Conservation (phyloP, 2,329 filamentous ascomycete species). For the Cordyceps militaris region DNA sequence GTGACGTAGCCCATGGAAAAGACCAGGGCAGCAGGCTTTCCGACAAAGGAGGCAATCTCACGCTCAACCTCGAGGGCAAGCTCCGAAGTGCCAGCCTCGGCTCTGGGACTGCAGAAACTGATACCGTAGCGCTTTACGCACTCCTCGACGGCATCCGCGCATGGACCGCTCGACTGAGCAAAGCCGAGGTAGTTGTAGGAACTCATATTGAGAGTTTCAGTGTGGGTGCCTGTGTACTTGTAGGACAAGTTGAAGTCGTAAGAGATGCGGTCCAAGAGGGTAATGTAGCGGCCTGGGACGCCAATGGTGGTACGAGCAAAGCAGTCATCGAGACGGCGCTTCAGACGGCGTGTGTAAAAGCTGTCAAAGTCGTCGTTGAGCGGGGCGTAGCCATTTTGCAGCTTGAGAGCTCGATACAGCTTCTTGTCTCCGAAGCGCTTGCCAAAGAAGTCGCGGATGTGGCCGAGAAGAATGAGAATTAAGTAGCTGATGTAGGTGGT, state of each 20-base stretch:
- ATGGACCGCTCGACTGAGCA: slow-evolving; percentile 93
- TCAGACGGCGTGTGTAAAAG: slow-evolving; percentile 89
- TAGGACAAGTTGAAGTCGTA: slow-evolving; percentile 90
- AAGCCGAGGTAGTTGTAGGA: slow-evolving; percentile 99
- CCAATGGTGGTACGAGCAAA: slow-evolving; percentile 89
- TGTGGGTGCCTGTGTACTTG: slow-evolving; percentile 79
- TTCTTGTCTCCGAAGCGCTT: slow-evolving; percentile 86
- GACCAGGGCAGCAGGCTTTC: slow-evolving; percentile 90
- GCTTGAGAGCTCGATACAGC: slow-evolving; percentile 72
- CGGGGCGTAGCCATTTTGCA: slow-evolving; percentile 83
- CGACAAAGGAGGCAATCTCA: slow-evolving; percentile 82
- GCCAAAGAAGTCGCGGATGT: slow-evolving; percentile 95
- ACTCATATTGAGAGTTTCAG: slow-evolving; percentile 96
- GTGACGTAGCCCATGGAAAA: slow-evolving; percentile 99
- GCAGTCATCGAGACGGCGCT: slow-evolving; percentile 93
- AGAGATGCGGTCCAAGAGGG: slow-evolving; percentile 81
- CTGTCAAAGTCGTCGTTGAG: slow-evolving; percentile 98
- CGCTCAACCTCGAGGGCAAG: slow-evolving; percentile 84
- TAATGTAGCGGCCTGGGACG: slow-evolving; percentile 90
- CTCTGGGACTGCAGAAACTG: slow-evolving; percentile 71
- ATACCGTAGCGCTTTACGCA: slow-evolving; percentile 80
- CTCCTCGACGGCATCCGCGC: slow-evolving; percentile 86
- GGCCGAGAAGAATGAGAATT: slow-evolving; percentile 88
- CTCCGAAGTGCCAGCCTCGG: slow-evolving; percentile 80
- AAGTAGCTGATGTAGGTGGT: slow-evolving; percentile 99